Evolutionary conservation across 352 stramenopile genomes (phyloP).

Genomic region (Globisporangium viniferum): DNA sequence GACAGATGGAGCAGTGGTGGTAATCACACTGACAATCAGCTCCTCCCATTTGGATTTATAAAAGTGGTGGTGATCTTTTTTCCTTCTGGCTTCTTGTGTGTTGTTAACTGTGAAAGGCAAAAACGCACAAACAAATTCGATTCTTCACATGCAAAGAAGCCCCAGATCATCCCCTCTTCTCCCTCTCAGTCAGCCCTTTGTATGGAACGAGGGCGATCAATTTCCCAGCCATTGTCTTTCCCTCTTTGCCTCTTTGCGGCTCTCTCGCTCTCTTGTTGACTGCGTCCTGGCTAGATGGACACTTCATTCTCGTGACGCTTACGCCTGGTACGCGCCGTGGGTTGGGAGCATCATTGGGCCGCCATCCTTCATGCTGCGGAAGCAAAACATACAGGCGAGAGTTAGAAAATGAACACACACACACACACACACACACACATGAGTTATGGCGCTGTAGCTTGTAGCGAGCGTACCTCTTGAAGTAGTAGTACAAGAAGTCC

Average conservation of each 20-base stretch:
- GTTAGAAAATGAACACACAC: neutral
- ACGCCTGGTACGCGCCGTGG: slow-evolving; percentile 81
- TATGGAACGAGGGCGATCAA: too few relatives aligned
- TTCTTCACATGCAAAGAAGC: slow-evolving; percentile 1
- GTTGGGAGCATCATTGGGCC: slow-evolving; percentile 89
- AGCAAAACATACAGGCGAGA: neutral
- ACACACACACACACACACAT: too few relatives aligned
- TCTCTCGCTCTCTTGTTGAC: neutral
- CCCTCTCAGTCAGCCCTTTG: too few relatives aligned
- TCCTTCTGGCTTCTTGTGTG: neutral
- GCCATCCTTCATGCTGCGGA: slow-evolving; percentile 79
- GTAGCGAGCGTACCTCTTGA: slow-evolving; percentile 74
- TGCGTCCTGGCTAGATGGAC: neutral
- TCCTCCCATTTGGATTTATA: neutral
- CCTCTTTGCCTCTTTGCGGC: neutral
- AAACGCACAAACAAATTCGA: slow-evolving; percentile 2
- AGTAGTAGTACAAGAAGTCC: slow-evolving; percentile 99
- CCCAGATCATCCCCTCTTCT: too few relatives aligned
- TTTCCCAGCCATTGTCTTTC: neutral
- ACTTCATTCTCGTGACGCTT: slow-evolving; percentile 14
- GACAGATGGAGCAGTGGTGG: neutral
- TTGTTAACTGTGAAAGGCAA: neutral
- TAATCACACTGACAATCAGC: neutral
- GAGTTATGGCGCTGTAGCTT: too few relatives aligned
- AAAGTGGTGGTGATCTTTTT: neutral